Base-by-base conservation (phyloP, 257 asterid genomes). In the Nicotiana tomentosiformis region DNA sequence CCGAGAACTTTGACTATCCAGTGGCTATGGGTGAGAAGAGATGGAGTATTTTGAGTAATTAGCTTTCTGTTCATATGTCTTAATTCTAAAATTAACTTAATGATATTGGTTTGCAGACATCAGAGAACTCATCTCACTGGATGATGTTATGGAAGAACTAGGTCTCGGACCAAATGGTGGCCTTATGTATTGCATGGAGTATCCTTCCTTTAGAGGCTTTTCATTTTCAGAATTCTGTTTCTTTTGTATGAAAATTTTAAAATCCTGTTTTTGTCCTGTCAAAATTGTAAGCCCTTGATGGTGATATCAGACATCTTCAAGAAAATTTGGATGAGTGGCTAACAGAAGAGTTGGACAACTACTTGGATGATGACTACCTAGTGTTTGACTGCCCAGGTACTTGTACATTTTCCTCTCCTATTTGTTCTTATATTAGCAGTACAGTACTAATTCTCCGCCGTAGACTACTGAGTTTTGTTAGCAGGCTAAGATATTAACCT, bases 131-230 rank as follows among this genome's bases (percentile, higher is more conserved):
- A 86, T 96, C 84, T 90, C 91, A 61, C 87, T 96, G 90, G 98
- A 96, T 84, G 97, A 96, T 86, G 99, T 92, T 72, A 96, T 96
- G 99, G 98, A 94, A 88, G 97, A 94, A 84, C 93, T 93, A 74
- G 92, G 93, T 67, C 88, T 96, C 84, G 98, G 99, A 82, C 99
- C 98, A 80, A 96, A 96, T 87, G 99, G 98, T 78, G 98, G 97
- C 82, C 98, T 96, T 82, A 87, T 96, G 60, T 94, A 96, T 89
- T 96, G 99, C 92, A 96, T 96, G 99, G 99, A 96, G 98, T 96
- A 96, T 94, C 98, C 98, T 89, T 89, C 74, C 20, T 17, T n/a
- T 5, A n/a, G 55, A 37, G 20, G 15, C 37, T 81, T 77, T 10
- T 83, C 58, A 35, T 57, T 66, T 56, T 46, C 6, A 51, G 30